Evolutionary conservation across 1,284 basidiomycete genomes (phyloP), one percentile per base, ranked within the genome.

Genomic region (Ustilago curta): DNA sequence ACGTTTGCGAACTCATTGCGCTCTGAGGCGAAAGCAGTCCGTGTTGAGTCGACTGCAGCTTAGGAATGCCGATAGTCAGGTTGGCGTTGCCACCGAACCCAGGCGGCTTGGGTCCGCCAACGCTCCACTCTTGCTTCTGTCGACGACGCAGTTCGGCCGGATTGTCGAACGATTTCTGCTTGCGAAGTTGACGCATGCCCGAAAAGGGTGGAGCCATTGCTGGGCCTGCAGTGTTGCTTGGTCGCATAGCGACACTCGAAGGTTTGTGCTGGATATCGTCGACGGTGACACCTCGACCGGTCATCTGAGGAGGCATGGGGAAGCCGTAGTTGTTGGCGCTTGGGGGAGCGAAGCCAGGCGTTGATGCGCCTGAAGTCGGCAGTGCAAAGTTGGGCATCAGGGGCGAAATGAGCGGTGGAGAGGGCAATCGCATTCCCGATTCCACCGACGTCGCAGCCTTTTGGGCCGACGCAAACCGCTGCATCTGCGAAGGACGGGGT

Each of bases 111-210:
- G 68, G 61, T 14, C 68, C 68, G 16, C 58, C 68, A 1, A 70
- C 61, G 11, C 52, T 57, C 74, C 69, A 72, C 39, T 76, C 74
- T 25, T 69, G 65, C 48, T 66, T 65, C 50, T 76, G 70, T 19
- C 69, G 54, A 8, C 69, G 64, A 25, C 74, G 65, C n/a, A 76
- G 54, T 54, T 76, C 74, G 25, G 65, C 53, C 0, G 74, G 74
- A 32, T 72, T 72, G 44, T 76, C 74, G 25, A 76, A 76, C 35
- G 64, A 64, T 37, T 74, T 74, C 40, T 74, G 70, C 66, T 74
- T 76, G 37, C 74, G 55, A 29, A 72, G 61, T 19, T 54, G 59
- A 29, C 73, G 69, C 35, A 66, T 65, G n/a, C 49, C 48, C 11
- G 42, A 21, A 3, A 32, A 35, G 3, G 67, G 67, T 9, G 16